Conservation (phyloP, 2,329 filamentous ascomycete genomes). For the Ilyonectria robusta region DNA sequence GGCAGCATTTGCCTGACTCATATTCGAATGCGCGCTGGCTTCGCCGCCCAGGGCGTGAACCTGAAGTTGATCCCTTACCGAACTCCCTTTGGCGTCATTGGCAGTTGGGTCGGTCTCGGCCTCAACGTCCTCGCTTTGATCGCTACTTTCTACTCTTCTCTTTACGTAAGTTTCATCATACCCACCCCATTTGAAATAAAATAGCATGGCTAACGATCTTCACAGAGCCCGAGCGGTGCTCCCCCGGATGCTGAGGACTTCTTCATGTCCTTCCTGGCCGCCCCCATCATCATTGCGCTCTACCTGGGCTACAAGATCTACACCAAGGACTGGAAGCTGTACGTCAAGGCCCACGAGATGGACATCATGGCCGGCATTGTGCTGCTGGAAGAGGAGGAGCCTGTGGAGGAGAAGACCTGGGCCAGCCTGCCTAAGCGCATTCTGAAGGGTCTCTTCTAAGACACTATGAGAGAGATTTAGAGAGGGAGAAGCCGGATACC, state of each 20-base stretch:
- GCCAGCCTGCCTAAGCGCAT: constrained; percentile 56
- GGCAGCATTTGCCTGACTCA: constrained; percentile 87
- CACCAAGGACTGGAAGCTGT: constrained; percentile 70
- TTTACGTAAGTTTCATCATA: constrained; percentile 31
- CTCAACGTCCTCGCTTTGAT: constrained; percentile 85
- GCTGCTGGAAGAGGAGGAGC: constrained; percentile 83
- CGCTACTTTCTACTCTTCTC: constrained; percentile 85
- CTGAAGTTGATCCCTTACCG: constrained; percentile 84
- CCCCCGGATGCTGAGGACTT: constrained; percentile 79
- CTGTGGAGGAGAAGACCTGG: constrained; percentile 79
- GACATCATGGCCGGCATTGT: constrained; percentile 87
- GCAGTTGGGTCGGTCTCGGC: constrained; percentile 83
- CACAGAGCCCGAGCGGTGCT: constrained; percentile 64
- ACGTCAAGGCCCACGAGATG: constrained; percentile 81
- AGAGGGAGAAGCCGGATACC: constrained; percentile 38
- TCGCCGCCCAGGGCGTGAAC: constrained; percentile 76
- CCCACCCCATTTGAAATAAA: too few species aligned
- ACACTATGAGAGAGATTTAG: constrained; percentile 17
- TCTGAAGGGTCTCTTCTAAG: constrained; percentile 42
- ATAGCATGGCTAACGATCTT: neutral
- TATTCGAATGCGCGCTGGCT: constrained; percentile 89
- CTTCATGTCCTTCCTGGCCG: constrained; percentile 80
- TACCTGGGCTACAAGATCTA: constrained; percentile 84
- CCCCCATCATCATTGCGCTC: constrained; percentile 76
- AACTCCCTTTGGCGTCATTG: constrained; percentile 83